Base-by-base conservation (phyloP, 352 stramenopile genomes). In the Phytopythium montanum region DNA sequence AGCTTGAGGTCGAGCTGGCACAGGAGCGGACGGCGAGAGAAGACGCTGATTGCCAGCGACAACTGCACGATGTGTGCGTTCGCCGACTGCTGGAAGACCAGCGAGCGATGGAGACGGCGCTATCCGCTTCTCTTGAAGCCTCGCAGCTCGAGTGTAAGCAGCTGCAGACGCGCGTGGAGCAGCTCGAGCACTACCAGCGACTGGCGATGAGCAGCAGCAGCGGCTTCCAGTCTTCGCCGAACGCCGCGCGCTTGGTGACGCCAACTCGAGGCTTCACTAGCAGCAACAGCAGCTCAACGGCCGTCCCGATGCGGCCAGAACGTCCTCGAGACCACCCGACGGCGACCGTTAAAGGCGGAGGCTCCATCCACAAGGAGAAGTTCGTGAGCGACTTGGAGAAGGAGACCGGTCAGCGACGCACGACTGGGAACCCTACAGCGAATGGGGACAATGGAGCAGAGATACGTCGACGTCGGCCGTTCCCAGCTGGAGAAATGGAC, bases 351-450 rank as follows among this genome's bases (percentile, higher is more conserved):
- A 39, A 36, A 46, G 68, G 54, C 9, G 65, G 65, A n/a, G 79
- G 79, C 38, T 72, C 63, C 18, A 66, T 61, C 29, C 81, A 91
- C 65, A 93, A 89, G 50, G 84, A 93, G 34, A 70, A 76, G 3
- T 90, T 88, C 46, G 72, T 93, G 56, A 93, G 78, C 54, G 81
- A 91, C 31, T 56, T 91, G 14, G 78, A 89, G 38, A 64, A 64
- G 53, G 84, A 89, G 58, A 89, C 84, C 1, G 81, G 81, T 9
- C 84, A 91, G 61, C 79, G 78, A 0, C 77, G 75, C 12, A 78
- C 69, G 7, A 60, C 45, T 10, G 72, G 76, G 38, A 68, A 77
- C 25, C 76, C 65, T 65, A 75, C 69, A 54, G 23, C 38, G 39
- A 38, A 51, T 21, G 65, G 60, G 39, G 65, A 68, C 2, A 29